Conservation (phyloP, 2,329 filamentous ascomycete genomes). For the Aspergillus fischeri region DNA sequence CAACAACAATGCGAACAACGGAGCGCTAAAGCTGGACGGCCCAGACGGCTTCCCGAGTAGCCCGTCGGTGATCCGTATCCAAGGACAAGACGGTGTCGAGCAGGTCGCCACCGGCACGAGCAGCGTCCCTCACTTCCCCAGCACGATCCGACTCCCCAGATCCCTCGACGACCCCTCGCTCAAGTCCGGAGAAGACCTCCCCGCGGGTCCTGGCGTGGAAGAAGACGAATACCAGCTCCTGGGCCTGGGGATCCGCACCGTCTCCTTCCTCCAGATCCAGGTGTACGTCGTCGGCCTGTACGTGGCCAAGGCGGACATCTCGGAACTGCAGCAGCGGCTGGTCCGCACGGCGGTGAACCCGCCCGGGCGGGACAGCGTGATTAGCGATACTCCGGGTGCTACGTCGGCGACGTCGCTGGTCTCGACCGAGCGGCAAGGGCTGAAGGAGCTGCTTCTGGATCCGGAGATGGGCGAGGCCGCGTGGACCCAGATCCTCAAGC, state of each 20-base stretch:
- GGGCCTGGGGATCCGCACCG: conserved; percentile 80
- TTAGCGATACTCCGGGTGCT: conserved; percentile 49
- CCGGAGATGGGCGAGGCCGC: conserved; percentile 63
- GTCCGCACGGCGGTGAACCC: conserved; percentile 61
- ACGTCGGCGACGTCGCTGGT: conserved; percentile 75
- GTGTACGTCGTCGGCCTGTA: conserved; percentile 96
- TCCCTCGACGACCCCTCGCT: conserved; percentile 31
- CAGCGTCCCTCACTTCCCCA: conserved; percentile 75
- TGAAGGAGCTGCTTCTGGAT: conserved; percentile 68
- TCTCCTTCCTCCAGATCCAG: conserved; percentile 83
- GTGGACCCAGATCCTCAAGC: conserved; percentile 68
- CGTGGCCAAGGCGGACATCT: conserved; percentile 77
- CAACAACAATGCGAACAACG: conserved; percentile 7
- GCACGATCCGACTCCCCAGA: conserved; percentile 61
- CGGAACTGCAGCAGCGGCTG: conserved; percentile 71
- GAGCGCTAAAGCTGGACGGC: conserved; percentile 38
- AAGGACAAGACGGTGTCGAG: conserved; percentile 60
- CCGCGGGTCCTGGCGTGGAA: conserved; percentile 32
- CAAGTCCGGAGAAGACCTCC: conserved; percentile 34
- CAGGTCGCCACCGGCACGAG: conserved; percentile 76
- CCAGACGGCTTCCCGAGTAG: conserved; percentile 34
- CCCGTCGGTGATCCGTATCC: conserved; percentile 32
- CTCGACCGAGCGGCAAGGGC: conserved; percentile 69
- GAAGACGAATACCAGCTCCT: conserved; percentile 70
- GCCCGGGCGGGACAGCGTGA: conserved; percentile 14